phyloP scores from a whole-genome alignment of 306 rosid species.

The Gastrolobium villosum region DNA sequence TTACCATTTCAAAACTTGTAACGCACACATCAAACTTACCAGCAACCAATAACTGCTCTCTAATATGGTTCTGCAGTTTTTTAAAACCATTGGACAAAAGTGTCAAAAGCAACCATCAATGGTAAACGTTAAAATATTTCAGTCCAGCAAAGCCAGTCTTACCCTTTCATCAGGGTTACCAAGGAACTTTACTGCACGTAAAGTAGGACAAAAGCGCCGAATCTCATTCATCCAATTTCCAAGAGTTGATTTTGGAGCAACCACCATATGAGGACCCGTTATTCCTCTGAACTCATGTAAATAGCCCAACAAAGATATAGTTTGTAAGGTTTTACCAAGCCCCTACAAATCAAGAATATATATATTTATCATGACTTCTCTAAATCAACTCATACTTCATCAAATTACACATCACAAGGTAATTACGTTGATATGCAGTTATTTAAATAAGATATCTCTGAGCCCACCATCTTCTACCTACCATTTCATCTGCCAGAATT shows the following conservation, averaged over 20 bases:
- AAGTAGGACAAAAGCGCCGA: slow-evolving; percentile 88
- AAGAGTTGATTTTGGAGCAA: slow-evolving; percentile 99
- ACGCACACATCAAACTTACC: slow-evolving; percentile 97
- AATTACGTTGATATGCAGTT: not conserved
- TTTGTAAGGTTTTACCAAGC: slow-evolving; percentile 96
- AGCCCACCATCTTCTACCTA: slow-evolving; percentile 44
- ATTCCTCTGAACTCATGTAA: slow-evolving; percentile 96
- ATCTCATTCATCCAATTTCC: slow-evolving; percentile 99
- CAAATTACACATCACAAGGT: slow-evolving; percentile 31
- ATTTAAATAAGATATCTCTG: slow-evolving; percentile 14
- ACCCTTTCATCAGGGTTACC: slow-evolving; percentile 98
- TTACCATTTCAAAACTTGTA: slow-evolving; percentile 99
- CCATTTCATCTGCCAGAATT: slow-evolving; percentile 99
- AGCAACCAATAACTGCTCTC: slow-evolving; percentile 90
- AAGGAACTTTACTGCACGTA: slow-evolving; percentile 92
- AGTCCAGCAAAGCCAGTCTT: slow-evolving; percentile 44
- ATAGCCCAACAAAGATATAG: slow-evolving; percentile 94
- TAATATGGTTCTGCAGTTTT: slow-evolving; percentile 75
- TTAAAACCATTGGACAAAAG: slow-evolving; percentile 11
- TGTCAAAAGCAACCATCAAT: slow-evolving; percentile 12
- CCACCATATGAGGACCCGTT: slow-evolving; percentile 98
- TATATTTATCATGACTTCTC: not conserved
- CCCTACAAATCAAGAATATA: slow-evolving; percentile 66
- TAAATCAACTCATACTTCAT: slow-evolving; percentile 9
- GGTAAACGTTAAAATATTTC: slow-evolving; percentile 21